phyloP scores from a whole-genome alignment of 2,329 filamentous ascomycete species.

The Simplicillium sp. region DNA sequence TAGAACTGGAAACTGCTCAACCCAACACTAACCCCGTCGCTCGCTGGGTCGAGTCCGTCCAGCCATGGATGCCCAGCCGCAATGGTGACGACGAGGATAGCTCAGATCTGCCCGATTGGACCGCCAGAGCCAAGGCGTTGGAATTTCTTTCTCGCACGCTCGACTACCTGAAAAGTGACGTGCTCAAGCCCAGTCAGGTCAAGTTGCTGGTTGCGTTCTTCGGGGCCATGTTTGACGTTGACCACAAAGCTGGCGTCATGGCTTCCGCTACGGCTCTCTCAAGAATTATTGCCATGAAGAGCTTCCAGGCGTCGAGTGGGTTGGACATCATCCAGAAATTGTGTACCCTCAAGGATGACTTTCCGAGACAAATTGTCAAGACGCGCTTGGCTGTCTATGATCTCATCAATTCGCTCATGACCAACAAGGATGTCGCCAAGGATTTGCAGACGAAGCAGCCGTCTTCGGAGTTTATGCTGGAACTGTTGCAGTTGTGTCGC shows the following conservation, averaged over 20 bases:
- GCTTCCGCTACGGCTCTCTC: slow-evolving; percentile 43
- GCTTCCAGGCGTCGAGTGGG: slow-evolving; percentile 38
- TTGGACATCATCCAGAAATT: slow-evolving; percentile 39
- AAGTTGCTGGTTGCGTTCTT: slow-evolving; percentile 44
- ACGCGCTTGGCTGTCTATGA: slow-evolving; percentile 44
- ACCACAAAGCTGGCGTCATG: slow-evolving; percentile 49
- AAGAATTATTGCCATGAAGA: slow-evolving; percentile 37
- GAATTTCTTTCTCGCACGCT: slow-evolving; percentile 48
- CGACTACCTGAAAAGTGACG: slow-evolving; percentile 32
- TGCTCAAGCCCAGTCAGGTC: slow-evolving; percentile 41
- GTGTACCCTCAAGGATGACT: slow-evolving; percentile 45
- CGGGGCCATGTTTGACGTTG: slow-evolving; percentile 47
- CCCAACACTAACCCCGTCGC: slow-evolving; percentile 36
- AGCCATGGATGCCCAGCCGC: slow-evolving; percentile 41
- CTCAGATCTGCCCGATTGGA: slow-evolving; percentile 37
- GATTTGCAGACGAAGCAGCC: slow-evolving; percentile 35
- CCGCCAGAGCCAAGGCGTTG: slow-evolving; percentile 44
- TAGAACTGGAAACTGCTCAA: slow-evolving; percentile 35
- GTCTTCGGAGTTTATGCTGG: slow-evolving; percentile 34
- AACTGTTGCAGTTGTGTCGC: slow-evolving; percentile 40
- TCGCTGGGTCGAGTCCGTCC: slow-evolving; percentile 46
- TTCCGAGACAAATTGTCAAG: slow-evolving; percentile 39
- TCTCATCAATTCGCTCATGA: slow-evolving; percentile 34
- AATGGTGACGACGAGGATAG: slow-evolving; percentile 27
- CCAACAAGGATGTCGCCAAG: slow-evolving; percentile 28